phyloP scores from a whole-genome alignment of 768 basidiomycete genomes.

The Pleurotus platypus region DNA sequence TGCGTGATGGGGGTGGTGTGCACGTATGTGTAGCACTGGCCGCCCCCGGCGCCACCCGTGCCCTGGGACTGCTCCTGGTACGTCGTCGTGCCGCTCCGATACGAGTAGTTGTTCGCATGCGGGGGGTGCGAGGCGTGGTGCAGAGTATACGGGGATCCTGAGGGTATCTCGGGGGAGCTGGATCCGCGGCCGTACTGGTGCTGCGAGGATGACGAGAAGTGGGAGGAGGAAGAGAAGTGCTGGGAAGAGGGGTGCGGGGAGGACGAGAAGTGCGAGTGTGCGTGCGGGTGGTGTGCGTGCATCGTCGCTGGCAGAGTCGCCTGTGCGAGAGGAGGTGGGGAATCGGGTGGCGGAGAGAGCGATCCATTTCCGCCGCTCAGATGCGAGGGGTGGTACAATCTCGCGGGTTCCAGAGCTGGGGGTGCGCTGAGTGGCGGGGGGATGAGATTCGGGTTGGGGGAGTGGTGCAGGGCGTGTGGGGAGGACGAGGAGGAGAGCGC shows the following conservation, averaged over 20 bases:
- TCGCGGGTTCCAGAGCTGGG: slow-evolving; percentile 43
- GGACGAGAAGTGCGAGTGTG: slow-evolving; percentile 40
- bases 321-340: slow-evolving; percentile 51
- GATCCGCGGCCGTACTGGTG: slow-evolving; percentile 16
- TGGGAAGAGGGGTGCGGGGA: slow-evolving; percentile 41
- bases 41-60: slow-evolving; percentile 10
- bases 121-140: not conserved
- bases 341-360: slow-evolving; percentile 47
- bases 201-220: slow-evolving; percentile 8
- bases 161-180: not conserved
- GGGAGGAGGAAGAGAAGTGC: too few relatives aligned
- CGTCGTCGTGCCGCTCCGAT: slow-evolving; percentile 35
- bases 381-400: slow-evolving; percentile 23
- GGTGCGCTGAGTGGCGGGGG: slow-evolving; percentile 34
- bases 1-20: slow-evolving; percentile 31
- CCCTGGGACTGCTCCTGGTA: slow-evolving; percentile 42
- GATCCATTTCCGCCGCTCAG: not conserved
- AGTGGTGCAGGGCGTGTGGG: not conserved
- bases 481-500: not conserved
- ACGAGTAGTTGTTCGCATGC: slow-evolving; percentile 26
- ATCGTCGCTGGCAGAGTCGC: slow-evolving; percentile 44
- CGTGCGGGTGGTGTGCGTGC: slow-evolving; percentile 25
- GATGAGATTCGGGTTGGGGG: not conserved
- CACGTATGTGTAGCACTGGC: slow-evolving; percentile 27
- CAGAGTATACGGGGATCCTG: not conserved